Percentiles rank a stretch among this genome's conserved stretches.
These are phyloP conservation scores for Porphyrellus cyaneotinctus DNA, from an alignment of 768 basidiomycete species.

Conservation along the genomic window DNA sequence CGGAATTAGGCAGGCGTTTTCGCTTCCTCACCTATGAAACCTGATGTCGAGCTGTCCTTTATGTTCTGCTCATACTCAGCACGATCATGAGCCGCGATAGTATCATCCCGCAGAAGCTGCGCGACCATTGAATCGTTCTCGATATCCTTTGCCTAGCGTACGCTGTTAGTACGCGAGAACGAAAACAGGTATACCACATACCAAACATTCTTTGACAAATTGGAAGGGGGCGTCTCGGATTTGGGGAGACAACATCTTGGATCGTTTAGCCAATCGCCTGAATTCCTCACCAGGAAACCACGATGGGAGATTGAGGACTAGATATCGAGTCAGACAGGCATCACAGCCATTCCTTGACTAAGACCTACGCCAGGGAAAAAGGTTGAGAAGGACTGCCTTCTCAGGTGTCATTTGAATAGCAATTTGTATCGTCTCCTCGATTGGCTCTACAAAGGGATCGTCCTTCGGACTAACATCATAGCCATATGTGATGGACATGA, in stretches of 20 bases:
- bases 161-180: background rate
- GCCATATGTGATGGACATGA: conserved; percentile 21
- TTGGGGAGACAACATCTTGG: conserved; percentile 8
- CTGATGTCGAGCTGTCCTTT: conserved; percentile 15
- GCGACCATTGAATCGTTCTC: conserved; percentile 24
- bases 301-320: conserved; percentile 19
- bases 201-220: conserved; percentile 23
- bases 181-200: background rate
- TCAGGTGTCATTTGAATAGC: conserved; percentile 17
- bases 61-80: conserved; percentile 16
- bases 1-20: too few relatives aligned
- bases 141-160: conserved; percentile 16
- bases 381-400: conserved; percentile 15
- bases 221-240: conserved; percentile 20
- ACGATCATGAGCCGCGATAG: background rate
- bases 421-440: conserved; percentile 11
- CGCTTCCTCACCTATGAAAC: conserved; percentile 19
- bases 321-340: background rate
- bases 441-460: conserved; percentile 15
- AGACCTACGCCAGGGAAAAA: conserved; percentile 21
- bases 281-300: conserved; percentile 18
- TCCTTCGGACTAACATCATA: conserved; percentile 17
- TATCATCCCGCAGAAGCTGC: conserved; percentile 10
- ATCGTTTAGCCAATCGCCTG: conserved; percentile 5
- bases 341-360: background rate